Percentiles rank a stretch among this genome's conserved stretches.
Evolutionary conservation across 495 filamentous ascomycete genomes (phyloP).

Genomic region (Pseudevernia furfuracea): DNA sequence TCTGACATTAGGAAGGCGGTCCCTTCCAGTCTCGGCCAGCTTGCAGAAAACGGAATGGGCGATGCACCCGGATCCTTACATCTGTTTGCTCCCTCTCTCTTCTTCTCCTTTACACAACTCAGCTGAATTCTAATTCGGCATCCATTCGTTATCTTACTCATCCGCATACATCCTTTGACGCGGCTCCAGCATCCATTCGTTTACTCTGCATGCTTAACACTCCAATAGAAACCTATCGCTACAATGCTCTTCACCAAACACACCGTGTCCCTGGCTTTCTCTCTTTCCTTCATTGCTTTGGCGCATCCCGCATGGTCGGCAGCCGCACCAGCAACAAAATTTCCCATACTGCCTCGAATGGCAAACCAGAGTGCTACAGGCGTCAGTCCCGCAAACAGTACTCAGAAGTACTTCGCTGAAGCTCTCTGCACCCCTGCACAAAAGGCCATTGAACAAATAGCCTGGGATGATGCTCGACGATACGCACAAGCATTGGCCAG

Average conservation of each 20-base stretch:
- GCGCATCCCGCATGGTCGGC: not conserved
- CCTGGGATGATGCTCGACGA: not conserved
- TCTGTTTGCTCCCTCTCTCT: not conserved
- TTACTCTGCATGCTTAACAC: not conserved
- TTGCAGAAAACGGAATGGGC: not conserved
- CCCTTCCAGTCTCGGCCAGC: not conserved
- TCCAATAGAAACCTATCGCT: not conserved
- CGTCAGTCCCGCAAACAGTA: not conserved
- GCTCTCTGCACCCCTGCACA: not conserved
- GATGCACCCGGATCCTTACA: not conserved
- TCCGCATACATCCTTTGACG: conserved; percentile 1
- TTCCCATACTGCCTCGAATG: not conserved
- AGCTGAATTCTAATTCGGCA: not conserved
- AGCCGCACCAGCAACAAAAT: not conserved
- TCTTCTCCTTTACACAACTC: not conserved
- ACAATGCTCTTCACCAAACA: not conserved
- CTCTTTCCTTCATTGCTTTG: not conserved
- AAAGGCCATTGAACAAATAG: not conserved
- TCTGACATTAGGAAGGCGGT: not conserved
- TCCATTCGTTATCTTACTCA: not conserved
- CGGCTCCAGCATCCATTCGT: not conserved
- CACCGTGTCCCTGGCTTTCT: not conserved
- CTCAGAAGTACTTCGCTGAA: not conserved
- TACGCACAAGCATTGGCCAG: conserved; percentile 5
- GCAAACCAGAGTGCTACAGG: not conserved